A percentile compares a stretch with the other conserved stretches of the same genome.
phyloP scores from a whole-genome alignment of 495 filamentous ascomycete genomes.

The Haplographium delicatum region DNA sequence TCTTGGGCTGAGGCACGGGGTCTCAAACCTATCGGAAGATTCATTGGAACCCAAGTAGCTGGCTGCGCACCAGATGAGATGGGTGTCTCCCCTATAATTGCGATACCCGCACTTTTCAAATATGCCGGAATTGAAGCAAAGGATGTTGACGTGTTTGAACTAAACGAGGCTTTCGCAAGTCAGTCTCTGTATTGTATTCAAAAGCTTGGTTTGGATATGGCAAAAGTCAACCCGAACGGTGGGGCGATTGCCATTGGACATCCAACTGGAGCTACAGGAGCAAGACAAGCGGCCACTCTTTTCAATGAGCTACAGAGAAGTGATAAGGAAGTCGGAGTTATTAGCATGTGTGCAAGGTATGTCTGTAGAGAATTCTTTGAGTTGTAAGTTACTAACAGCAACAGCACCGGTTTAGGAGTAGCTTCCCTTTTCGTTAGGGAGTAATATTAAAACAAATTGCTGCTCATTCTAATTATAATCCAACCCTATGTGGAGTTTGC shows the following conservation, averaged over 20 bases:
- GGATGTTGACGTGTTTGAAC: conserved; percentile 65
- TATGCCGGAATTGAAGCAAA: conserved; percentile 47
- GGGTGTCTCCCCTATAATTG: conserved; percentile 64
- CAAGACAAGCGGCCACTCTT: conserved; percentile 61
- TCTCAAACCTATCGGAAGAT: conserved; percentile 58
- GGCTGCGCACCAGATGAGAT: conserved; percentile 67
- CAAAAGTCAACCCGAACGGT: conserved; percentile 61
- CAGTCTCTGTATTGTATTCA: conserved; percentile 62
- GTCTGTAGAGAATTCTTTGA: not conserved
- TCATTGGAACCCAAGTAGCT: conserved; percentile 55
- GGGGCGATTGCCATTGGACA: conserved; percentile 72
- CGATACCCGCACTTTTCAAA: conserved; percentile 61
- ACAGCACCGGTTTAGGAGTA: conserved; percentile 18
- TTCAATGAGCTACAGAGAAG: conserved; percentile 55
- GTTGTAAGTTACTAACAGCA: not conserved
- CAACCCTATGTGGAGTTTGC: too few species aligned
- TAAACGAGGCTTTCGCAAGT: conserved; percentile 73
- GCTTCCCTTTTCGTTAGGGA: conserved; percentile 18
- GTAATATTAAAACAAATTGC: not conserved
- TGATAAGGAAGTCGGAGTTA: conserved; percentile 28
- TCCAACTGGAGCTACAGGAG: conserved; percentile 66
- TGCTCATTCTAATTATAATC: not conserved
- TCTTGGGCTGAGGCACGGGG: conserved; percentile 56
- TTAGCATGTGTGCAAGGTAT: conserved; percentile 25
- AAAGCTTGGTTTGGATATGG: conserved; percentile 45